Evolutionary conservation across 2,329 filamentous ascomycete genomes (phyloP).

Genomic region (Emmonsiellopsis sp.): DNA sequence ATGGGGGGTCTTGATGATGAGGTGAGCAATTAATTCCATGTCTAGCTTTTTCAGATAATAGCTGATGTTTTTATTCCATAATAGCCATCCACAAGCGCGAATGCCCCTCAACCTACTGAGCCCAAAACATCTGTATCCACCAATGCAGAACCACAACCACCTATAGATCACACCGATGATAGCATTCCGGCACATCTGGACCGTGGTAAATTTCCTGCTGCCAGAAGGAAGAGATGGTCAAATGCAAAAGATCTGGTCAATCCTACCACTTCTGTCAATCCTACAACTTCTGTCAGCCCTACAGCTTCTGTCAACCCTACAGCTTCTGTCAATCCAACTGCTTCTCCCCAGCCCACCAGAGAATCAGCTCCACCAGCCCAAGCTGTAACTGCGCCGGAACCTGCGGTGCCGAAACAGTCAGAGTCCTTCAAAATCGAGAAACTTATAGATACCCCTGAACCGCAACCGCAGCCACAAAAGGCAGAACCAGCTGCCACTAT

Average conservation of each 20-base stretch:
- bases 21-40: neutral
- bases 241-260: neutral
- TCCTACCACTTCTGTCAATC: neutral
- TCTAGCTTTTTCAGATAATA: neutral
- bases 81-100: neutral
- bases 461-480: neutral
- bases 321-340: neutral
- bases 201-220: conserved; percentile 11
- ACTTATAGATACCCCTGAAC: neutral
- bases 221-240: conserved; percentile 6
- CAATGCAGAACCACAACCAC: neutral
- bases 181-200: conserved; percentile 2
- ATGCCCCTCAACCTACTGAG: neutral
- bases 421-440: neutral
- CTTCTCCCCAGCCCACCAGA: neutral
- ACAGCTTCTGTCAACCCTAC: neutral
- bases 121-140: neutral
- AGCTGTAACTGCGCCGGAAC: neutral
- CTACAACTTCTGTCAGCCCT: neutral
- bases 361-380: neutral
- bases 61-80: neutral
- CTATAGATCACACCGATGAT: neutral
- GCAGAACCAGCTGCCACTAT: conserved; percentile 25
- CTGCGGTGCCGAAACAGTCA: too few species aligned
- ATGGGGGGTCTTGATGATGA: conserved; percentile 43